Evolutionary conservation across 2,329 filamentous ascomycete genomes (phyloP).

Genomic region (Fusarium sp.): DNA sequence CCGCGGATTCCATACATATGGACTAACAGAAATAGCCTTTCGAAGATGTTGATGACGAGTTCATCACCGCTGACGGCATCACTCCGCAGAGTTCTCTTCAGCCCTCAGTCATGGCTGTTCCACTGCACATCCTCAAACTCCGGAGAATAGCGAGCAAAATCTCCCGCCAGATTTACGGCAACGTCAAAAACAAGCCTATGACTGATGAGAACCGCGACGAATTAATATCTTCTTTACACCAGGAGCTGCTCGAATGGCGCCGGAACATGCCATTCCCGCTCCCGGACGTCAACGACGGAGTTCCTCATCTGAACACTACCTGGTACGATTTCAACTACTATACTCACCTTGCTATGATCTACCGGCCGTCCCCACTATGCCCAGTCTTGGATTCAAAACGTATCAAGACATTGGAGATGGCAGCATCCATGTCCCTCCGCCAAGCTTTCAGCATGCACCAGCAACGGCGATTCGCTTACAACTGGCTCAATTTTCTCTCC

Average conservation of each 20-base stretch:
- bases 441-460: constrained; percentile 57
- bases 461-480: constrained; percentile 59
- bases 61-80: constrained; percentile 46
- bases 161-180: constrained; percentile 56
- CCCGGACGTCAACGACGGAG: constrained; percentile 55
- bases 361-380: constrained; percentile 61
- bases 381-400: constrained; percentile 55
- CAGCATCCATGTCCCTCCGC: constrained; percentile 60
- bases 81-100: constrained; percentile 46
- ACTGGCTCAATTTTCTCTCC: constrained; percentile 59
- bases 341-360: constrained; percentile 61
- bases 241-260: constrained; percentile 61
- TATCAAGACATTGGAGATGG: constrained; percentile 57
- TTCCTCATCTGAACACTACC: constrained; percentile 60
- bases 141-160: constrained; percentile 61
- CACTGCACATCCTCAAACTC: constrained; percentile 59
- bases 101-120: constrained; percentile 57
- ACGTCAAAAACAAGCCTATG: constrained; percentile 34
- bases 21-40: constrained; percentile 52
- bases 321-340: constrained; percentile 67
- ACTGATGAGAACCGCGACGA: constrained; percentile 49
- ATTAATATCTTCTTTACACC: constrained; percentile 55
- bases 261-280: constrained; percentile 62
- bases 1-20: neutral
- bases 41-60: constrained; percentile 54